phyloP scores from a whole-genome alignment of 495 filamentous ascomycete genomes.

The Aspergillus kassunensis region DNA sequence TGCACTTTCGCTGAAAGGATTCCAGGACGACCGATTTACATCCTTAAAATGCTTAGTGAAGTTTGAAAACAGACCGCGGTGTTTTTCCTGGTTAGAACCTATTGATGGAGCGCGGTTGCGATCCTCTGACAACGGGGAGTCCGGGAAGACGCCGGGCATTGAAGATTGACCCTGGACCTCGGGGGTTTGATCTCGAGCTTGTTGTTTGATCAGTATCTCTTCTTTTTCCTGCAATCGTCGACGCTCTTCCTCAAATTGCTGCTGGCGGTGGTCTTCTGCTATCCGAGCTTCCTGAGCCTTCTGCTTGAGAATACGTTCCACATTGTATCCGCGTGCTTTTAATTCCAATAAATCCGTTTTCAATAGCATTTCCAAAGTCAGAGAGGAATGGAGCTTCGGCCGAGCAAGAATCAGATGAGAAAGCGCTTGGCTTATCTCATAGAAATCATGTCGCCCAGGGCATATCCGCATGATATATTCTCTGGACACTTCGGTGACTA shows the following conservation, averaged over 20 bases:
- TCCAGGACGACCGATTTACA: constrained; percentile 25
- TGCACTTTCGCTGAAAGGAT: constrained; percentile 22
- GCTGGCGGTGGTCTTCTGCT: constrained; percentile 74
- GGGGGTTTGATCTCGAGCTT: constrained; percentile 30
- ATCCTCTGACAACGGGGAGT: constrained; percentile 53
- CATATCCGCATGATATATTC: constrained; percentile 55
- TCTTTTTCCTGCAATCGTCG: constrained; percentile 60
- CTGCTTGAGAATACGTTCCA: constrained; percentile 80
- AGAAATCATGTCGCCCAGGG: constrained; percentile 65
- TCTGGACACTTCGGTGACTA: constrained; percentile 50
- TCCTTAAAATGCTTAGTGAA: constrained; percentile 63
- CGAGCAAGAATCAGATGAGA: constrained; percentile 72
- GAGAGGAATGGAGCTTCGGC: constrained; percentile 78
- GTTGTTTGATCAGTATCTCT: constrained; percentile 46
- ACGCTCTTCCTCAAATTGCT: constrained; percentile 71
- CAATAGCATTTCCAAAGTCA: constrained; percentile 84
- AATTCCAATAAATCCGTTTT: constrained; percentile 75
- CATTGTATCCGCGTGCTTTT: constrained; percentile 83
- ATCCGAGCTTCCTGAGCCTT: constrained; percentile 81
- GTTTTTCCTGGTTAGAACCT: constrained; percentile 31
- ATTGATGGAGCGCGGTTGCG: constrained; percentile 18
- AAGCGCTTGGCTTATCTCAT: constrained; percentile 82
- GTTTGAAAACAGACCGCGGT: constrained; percentile 59
- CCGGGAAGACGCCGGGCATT: constrained; percentile 68
- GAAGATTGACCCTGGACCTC: constrained; percentile 23